Conservation (phyloP, 305 asterid genomes). For the Ilex paraguariensis region DNA sequence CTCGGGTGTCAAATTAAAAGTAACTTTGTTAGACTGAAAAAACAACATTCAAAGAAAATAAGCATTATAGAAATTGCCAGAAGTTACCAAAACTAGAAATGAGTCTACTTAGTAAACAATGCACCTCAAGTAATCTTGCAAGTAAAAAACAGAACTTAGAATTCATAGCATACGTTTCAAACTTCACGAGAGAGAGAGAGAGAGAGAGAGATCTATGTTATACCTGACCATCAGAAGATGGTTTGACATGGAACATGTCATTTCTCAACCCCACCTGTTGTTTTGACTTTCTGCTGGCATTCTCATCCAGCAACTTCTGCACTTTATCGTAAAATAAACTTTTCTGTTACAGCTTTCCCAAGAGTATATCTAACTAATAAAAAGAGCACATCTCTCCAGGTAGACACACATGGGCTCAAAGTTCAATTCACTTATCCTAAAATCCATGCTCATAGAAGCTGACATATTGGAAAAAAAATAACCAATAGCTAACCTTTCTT, state of each 20-base stretch:
- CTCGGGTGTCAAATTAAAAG: slow-evolving; percentile 96
- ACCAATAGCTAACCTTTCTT: slow-evolving; percentile 70
- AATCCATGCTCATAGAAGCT: too few relatives aligned
- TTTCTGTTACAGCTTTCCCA: slow-evolving; percentile 2
- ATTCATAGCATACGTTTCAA: not conserved
- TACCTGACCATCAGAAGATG: slow-evolving; percentile 96
- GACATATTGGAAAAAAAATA: not conserved
- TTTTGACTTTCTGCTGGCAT: slow-evolving; percentile 57
- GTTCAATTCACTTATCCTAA: too few relatives aligned
- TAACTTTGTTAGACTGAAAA: slow-evolving; percentile 89
- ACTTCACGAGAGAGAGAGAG: not conserved
- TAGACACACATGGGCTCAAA: too few relatives aligned
- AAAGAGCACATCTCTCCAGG: too few relatives aligned
- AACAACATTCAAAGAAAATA: slow-evolving; percentile 17
- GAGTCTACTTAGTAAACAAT: slow-evolving; percentile 2
- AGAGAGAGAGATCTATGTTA: slow-evolving; percentile 5
- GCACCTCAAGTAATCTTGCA: not conserved
- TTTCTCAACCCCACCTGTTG: slow-evolving; percentile 84
- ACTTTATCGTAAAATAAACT: slow-evolving; percentile 25
- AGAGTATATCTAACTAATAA: too few relatives aligned
- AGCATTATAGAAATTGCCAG: not conserved
- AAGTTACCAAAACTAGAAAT: not conserved
- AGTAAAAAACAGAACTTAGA: not conserved
- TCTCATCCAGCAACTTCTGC: slow-evolving; percentile 82
- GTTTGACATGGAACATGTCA: slow-evolving; percentile 89